These are phyloP conservation scores for Ophiostoma ulmi DNA, from an alignment of 2,329 filamentous ascomycete species.

Conservation along the genomic window DNA sequence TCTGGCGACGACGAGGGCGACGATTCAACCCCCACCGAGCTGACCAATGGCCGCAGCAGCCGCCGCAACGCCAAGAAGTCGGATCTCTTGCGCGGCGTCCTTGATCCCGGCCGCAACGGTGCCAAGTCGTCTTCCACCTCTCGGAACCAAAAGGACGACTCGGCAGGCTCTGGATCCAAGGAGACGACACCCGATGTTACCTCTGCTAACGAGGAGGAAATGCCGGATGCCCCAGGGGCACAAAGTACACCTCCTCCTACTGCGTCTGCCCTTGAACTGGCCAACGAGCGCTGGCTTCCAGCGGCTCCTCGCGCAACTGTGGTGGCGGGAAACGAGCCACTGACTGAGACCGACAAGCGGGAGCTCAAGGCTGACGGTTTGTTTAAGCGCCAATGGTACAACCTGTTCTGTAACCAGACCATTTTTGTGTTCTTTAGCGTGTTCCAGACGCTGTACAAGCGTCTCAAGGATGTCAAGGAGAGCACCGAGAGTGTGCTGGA, in stretches of 20 bases:
- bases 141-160: constrained; percentile 70
- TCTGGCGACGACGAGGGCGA: constrained; percentile 74
- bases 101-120: constrained; percentile 71
- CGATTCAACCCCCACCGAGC: constrained; percentile 64
- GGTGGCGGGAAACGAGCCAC: constrained; percentile 49
- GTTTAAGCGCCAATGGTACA: constrained; percentile 75
- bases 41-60: constrained; percentile 58
- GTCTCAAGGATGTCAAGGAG: constrained; percentile 77
- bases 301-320: constrained; percentile 53
- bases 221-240: constrained; percentile 52
- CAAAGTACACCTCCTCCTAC: constrained; percentile 35
- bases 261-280: constrained; percentile 53
- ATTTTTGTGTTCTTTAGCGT: constrained; percentile 94
- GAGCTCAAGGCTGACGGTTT: constrained; percentile 71
- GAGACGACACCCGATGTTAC: constrained; percentile 80
- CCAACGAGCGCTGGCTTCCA: constrained; percentile 62
- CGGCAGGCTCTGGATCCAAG: constrained; percentile 68
- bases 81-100: constrained; percentile 76
- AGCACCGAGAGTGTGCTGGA: constrained; percentile 67
- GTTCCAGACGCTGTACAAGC: constrained; percentile 83
- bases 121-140: constrained; percentile 38
- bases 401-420: constrained; percentile 85
- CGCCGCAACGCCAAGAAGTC: constrained; percentile 71
- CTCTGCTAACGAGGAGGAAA: constrained; percentile 74
- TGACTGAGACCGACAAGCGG: constrained; percentile 51